Evolutionary conservation across 2,329 filamentous ascomycete species (phyloP).

Genomic region (Penicillium sp.): DNA sequence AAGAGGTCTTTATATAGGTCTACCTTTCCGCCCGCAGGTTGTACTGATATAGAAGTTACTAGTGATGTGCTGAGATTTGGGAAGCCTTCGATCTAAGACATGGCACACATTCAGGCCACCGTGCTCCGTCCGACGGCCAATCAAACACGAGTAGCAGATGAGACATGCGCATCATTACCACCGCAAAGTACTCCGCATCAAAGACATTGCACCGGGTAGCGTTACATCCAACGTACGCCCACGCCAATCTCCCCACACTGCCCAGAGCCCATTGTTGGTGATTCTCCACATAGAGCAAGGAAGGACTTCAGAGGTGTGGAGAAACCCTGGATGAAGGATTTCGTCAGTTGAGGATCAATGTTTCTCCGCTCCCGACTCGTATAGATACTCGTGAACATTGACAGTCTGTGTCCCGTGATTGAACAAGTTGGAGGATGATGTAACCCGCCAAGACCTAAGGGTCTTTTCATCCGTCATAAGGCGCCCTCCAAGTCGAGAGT

Average conservation of each 20-base stretch:
- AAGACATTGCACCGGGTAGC: conserved; percentile 8
- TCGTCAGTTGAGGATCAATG: background rate
- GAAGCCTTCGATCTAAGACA: conserved; percentile 20
- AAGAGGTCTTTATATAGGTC: background rate
- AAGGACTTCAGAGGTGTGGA: background rate
- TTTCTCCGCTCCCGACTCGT: no score
- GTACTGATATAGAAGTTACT: no score
- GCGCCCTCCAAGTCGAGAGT: no score
- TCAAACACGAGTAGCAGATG: conserved; percentile 11
- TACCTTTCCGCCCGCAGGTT: no score
- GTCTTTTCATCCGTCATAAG: no score
- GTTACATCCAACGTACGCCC: conserved; percentile 13
- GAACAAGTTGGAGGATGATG: no score
- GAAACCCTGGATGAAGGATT: background rate
- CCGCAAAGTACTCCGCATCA: conserved; percentile 17
- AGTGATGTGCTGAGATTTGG: no score
- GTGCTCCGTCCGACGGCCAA: conserved; percentile 11
- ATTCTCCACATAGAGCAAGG: background rate
- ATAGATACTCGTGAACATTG: no score
- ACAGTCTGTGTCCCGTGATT: no score
- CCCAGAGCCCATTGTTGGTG: background rate
- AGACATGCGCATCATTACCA: conserved; percentile 23
- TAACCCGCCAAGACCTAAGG: no score
- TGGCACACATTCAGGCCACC: conserved; percentile 14
- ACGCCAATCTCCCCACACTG: conserved; percentile 4